These are phyloP conservation scores for Lizanozyma gosingica DNA, from an alignment of 1,139 yeast genomes.

Conservation along the genomic window DNA sequence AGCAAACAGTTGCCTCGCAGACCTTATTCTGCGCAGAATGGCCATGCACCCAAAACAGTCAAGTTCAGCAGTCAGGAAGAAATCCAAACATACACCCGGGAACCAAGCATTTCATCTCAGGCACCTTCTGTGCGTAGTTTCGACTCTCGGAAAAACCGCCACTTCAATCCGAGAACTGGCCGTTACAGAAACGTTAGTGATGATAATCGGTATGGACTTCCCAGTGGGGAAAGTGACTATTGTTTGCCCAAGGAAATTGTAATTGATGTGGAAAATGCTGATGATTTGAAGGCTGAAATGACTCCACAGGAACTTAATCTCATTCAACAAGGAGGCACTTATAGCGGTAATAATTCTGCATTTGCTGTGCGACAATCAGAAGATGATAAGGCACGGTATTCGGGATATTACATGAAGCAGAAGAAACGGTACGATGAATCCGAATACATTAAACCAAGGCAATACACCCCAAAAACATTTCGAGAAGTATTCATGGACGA, in stretches of 20 bases:
- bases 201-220: neutral
- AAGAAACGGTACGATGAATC: slow-evolving; percentile 28
- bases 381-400: slow-evolving; percentile 4
- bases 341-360: neutral
- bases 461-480: slow-evolving; percentile 35
- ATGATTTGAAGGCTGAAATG: neutral
- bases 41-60: neutral
- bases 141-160: neutral
- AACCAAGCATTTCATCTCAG: neutral
- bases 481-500: slow-evolving; percentile 29
- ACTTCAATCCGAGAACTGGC: neutral
- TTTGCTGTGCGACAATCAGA: neutral
- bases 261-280: neutral
- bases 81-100: neutral
- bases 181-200: neutral
- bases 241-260: neutral
- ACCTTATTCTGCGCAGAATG: too few species aligned
- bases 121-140: neutral
- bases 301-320: neutral
- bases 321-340: neutral
- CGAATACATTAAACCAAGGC: slow-evolving; percentile 22
- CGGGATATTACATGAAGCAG: slow-evolving; percentile 32
- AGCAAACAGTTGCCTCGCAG: neutral
- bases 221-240: neutral
- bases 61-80: neutral